Evolutionary conservation across 805 yeast species (phyloP).

Genomic region (Cyberlindnera veronae): DNA sequence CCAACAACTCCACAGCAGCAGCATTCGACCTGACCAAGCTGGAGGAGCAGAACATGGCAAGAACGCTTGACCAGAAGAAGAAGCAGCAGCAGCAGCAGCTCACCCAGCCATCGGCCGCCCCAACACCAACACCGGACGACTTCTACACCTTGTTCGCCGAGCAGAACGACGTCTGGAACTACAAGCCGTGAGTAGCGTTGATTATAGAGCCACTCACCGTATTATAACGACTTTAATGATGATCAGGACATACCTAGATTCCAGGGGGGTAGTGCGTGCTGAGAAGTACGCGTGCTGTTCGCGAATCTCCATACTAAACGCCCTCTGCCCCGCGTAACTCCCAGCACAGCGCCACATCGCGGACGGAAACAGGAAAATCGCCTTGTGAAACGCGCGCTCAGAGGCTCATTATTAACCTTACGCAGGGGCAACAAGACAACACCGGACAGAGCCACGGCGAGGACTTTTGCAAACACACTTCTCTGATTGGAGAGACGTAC

Average conservation of each 20-base stretch:
- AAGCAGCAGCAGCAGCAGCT: not conserved
- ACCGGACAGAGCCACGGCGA: too few relatives aligned
- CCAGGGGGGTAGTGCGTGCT: not conserved
- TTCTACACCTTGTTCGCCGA: constrained; percentile 35
- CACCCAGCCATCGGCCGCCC: not conserved
- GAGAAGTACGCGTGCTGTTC: too few relatives aligned
- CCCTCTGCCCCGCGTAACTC: not conserved
- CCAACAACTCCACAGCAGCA: not conserved
- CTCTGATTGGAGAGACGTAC: too few relatives aligned
- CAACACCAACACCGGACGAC: constrained; percentile 33
- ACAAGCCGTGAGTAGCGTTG: constrained; percentile 3
- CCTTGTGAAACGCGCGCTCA: not conserved
- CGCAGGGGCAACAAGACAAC: too few relatives aligned
- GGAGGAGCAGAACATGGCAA: constrained; percentile 6
- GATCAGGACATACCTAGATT: not conserved
- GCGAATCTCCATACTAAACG: too few relatives aligned
- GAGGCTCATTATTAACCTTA: not conserved
- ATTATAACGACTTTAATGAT: not conserved
- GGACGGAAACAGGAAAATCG: not conserved
- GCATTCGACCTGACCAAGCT: not conserved
- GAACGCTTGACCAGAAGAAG: constrained; percentile 6
- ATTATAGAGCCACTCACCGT: not conserved
- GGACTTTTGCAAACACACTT: too few relatives aligned
- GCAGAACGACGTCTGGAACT: constrained; percentile 8
- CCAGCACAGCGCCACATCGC: not conserved